Percentiles rank a stretch among this genome's conserved stretches.
phyloP scores from a whole-genome alignment of 495 filamentous ascomycete species.

The Neurospora tetrasperma region DNA sequence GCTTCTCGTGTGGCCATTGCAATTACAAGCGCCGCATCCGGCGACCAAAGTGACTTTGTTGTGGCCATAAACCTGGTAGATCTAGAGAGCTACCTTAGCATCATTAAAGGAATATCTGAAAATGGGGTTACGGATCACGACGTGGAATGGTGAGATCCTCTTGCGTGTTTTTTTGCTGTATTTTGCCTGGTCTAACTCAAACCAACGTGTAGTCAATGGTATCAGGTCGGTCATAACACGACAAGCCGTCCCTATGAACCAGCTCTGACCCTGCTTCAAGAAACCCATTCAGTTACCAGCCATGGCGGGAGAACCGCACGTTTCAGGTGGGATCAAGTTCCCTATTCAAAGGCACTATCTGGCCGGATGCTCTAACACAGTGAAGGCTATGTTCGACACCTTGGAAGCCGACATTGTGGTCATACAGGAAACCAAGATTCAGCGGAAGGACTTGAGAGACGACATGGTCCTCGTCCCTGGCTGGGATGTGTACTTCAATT shows the following conservation, averaged over 20 bases:
- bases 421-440: conserved; percentile 95
- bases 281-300: conserved; percentile 91
- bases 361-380: background rate
- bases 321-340: conserved; percentile 41
- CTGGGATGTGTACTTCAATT: conserved; percentile 94
- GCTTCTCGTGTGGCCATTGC: background rate
- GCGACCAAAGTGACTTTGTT: background rate
- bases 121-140: conserved; percentile 77
- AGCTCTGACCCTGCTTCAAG: conserved; percentile 29
- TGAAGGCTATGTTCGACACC: conserved; percentile 75
- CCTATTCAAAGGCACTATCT: background rate
- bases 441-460: conserved; percentile 83
- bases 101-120: background rate
- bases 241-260: background rate
- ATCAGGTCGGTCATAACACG: conserved; percentile 53
- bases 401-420: conserved; percentile 90
- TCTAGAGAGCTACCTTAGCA: background rate
- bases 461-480: conserved; percentile 94
- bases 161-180: conserved; percentile 16
- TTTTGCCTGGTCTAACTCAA: background rate
- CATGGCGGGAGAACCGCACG: conserved; percentile 82
- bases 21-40: background rate
- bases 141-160: conserved; percentile 65
- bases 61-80: background rate
- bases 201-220: conserved; percentile 63